Percentiles rank a stretch among this genome's conserved stretches.
These are phyloP conservation scores for Ramalina intermedia DNA, from an alignment of 495 filamentous ascomycete species.

Conservation along the genomic window DNA sequence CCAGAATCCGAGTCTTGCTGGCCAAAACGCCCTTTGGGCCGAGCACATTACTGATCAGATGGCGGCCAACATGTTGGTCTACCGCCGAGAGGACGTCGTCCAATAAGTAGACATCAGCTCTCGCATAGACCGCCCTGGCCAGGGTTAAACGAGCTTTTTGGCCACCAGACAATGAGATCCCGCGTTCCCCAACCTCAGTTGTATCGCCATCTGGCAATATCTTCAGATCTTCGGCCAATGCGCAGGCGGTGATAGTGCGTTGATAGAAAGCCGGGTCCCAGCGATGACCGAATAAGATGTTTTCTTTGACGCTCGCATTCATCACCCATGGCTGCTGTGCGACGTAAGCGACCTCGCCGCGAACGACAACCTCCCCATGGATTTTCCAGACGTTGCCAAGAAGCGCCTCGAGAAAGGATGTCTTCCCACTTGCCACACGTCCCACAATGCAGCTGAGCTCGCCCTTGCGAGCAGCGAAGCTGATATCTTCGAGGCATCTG, in stretches of 20 bases:
- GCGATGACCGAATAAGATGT: constrained; percentile 91
- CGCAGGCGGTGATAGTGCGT: constrained; percentile 84
- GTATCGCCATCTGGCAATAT: constrained; percentile 90
- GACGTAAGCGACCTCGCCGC: constrained; percentile 77
- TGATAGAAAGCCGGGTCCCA: constrained; percentile 95
- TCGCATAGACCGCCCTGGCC: constrained; percentile 88
- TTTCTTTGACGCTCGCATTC: constrained; percentile 93
- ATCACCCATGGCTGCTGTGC: constrained; percentile 91
- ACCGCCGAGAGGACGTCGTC: constrained; percentile 94
- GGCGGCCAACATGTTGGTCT: constrained; percentile 91
- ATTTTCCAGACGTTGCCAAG: constrained; percentile 86
- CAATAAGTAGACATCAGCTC: constrained; percentile 90
- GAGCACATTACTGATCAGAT: constrained; percentile 86
- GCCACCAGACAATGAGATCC: constrained; percentile 91
- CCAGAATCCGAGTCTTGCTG: constrained; percentile 82
- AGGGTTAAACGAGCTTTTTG: constrained; percentile 94
- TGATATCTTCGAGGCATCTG: constrained; percentile 58
- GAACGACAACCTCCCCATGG: constrained; percentile 68
- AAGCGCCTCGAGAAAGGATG: constrained; percentile 73
- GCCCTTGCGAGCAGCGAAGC: constrained; percentile 75
- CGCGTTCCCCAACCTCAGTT: constrained; percentile 92
- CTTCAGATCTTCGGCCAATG: constrained; percentile 79
- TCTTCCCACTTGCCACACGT: constrained; percentile 90
- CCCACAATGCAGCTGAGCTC: constrained; percentile 89
- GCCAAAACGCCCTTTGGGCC: constrained; percentile 69